phyloP scores from a whole-genome alignment of 1,139 yeast species.

The Hyphopichia buzzinii region DNA sequence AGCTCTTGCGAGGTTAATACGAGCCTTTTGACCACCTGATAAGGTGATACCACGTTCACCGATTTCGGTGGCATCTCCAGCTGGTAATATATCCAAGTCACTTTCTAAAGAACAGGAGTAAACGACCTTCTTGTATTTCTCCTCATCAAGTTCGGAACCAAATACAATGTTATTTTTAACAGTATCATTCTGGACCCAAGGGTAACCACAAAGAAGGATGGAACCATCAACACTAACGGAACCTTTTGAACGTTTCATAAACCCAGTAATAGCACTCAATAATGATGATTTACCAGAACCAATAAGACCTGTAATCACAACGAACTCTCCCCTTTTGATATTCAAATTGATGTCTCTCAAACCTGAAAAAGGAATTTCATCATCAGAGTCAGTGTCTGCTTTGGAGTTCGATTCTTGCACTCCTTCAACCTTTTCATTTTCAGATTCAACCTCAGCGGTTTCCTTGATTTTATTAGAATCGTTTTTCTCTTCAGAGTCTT shows the following conservation, averaged over 20 bases:
- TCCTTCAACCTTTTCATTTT: slow-evolving; percentile 5
- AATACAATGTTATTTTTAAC: slow-evolving; percentile 40
- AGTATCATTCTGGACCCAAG: slow-evolving; percentile 47
- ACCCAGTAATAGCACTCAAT: slow-evolving; percentile 58
- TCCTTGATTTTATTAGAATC: slow-evolving; percentile 3
- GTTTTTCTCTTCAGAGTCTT: slow-evolving; percentile 1
- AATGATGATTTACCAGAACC: slow-evolving; percentile 74
- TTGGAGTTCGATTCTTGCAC: not conserved
- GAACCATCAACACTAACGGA: slow-evolving; percentile 37
- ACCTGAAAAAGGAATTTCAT: slow-evolving; percentile 10
- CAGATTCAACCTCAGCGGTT: slow-evolving; percentile 5
- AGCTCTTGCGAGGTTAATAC: slow-evolving; percentile 46
- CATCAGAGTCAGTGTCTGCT: slow-evolving; percentile 5
- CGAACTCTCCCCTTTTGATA: slow-evolving; percentile 56
- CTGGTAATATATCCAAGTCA: slow-evolving; percentile 38
- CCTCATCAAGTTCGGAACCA: slow-evolving; percentile 26
- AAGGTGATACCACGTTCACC: slow-evolving; percentile 50
- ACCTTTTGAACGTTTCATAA: slow-evolving; percentile 48
- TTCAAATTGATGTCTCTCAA: slow-evolving; percentile 37
- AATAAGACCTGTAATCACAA: slow-evolving; percentile 68
- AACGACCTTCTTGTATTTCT: slow-evolving; percentile 27
- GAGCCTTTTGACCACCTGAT: slow-evolving; percentile 51
- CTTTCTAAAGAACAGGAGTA: slow-evolving; percentile 35
- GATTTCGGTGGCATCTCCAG: slow-evolving; percentile 46
- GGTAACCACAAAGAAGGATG: slow-evolving; percentile 48